Evolutionary conservation across 1,139 yeast genomes (phyloP).

Genomic region (Martiniozyma asiatica): DNA sequence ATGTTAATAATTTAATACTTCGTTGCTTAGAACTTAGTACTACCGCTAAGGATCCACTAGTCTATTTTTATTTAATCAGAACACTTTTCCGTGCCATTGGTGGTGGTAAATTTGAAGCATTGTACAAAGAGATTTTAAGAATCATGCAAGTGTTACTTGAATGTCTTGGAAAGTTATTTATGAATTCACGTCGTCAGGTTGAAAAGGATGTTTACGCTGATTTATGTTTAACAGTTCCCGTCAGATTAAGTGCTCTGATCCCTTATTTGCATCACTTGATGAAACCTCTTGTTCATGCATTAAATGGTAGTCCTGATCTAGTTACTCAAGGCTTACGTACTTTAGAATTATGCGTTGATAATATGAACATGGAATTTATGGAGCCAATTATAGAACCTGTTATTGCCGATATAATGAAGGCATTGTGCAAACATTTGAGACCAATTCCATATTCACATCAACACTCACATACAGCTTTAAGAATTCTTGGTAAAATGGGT

Average conservation of each 20-base stretch:
- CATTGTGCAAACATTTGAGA: slow-evolving; percentile 80
- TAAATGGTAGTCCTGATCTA: slow-evolving; percentile 82
- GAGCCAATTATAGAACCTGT: slow-evolving; percentile 97
- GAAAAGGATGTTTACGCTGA: slow-evolving; percentile 93
- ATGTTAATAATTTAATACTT: slow-evolving; percentile 69
- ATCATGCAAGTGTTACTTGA: slow-evolving; percentile 77
- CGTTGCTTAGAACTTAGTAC: slow-evolving; percentile 74
- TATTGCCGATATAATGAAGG: slow-evolving; percentile 83
- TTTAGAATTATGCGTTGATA: slow-evolving; percentile 92
- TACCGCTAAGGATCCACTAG: slow-evolving; percentile 83
- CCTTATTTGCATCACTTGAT: slow-evolving; percentile 84
- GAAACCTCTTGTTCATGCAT: slow-evolving; percentile 82
- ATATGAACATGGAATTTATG: slow-evolving; percentile 88
- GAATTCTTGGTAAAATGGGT: slow-evolving; percentile 90
- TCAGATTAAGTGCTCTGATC: slow-evolving; percentile 78
- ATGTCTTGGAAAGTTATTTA: slow-evolving; percentile 70
- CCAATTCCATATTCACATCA: slow-evolving; percentile 91
- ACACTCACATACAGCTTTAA: slow-evolving; percentile 87
- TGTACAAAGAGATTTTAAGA: slow-evolving; percentile 89
- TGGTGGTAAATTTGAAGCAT: slow-evolving; percentile 87
- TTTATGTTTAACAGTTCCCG: slow-evolving; percentile 90
- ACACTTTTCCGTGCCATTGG: slow-evolving; percentile 89
- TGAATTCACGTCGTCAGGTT: slow-evolving; percentile 75
- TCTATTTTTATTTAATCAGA: slow-evolving; percentile 78
- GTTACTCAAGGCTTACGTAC: slow-evolving; percentile 92